Evolutionary conservation across 2,329 filamentous ascomycete genomes (phyloP), one percentile per base, ranked within the genome.

Genomic region (Aspergillus melleus): DNA sequence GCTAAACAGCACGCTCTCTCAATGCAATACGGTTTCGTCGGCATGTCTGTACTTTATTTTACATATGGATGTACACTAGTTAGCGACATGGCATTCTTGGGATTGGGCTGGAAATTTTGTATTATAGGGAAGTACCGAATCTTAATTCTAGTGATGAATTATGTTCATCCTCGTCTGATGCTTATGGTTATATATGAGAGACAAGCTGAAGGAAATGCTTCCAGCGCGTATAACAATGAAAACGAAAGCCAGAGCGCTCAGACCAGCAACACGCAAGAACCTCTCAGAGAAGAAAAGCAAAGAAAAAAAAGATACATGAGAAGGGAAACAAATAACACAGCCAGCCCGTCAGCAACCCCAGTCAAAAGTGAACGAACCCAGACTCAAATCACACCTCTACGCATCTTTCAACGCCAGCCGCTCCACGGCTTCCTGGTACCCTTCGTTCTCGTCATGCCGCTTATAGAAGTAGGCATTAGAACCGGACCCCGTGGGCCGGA

Each of bases 381-480:
- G n/a, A 16, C 12, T 19, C 14, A 3, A 42, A 42, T 3, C 39
- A 14, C 12, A 61, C 66, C 52, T 2, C 30, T 20, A 46, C 54
- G 46, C 55, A 26, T 50, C 36, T 20, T 52, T 42, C 16, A 47
- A 36, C 32, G 52, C 44, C 55, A 24, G 42, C 36, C 29, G 19
- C 52, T 64, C 52, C 14, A 68, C 46, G 22, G 69, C 72, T 52
- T 72, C 84, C 70, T 89, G 87, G 80, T 92, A 96, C 14, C 90
- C 91, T 58, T 88, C 87, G 77, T 97, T 92, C 74, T 96, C 92
- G 49, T 88, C 86, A 79, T 98, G 94, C 76, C 89, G 90, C 81
- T 95, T 95, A 81, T 96, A 97, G 76, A 86, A 88, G 61, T 78
- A 79, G 6, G 64, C 59, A 42, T 61, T 64, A 10, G 77, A 80